Evolutionary conservation across 108 stramenopile species (phyloP), one percentile per base, ranked within the genome.

Genomic region (Schizochytrium sp.): DNA sequence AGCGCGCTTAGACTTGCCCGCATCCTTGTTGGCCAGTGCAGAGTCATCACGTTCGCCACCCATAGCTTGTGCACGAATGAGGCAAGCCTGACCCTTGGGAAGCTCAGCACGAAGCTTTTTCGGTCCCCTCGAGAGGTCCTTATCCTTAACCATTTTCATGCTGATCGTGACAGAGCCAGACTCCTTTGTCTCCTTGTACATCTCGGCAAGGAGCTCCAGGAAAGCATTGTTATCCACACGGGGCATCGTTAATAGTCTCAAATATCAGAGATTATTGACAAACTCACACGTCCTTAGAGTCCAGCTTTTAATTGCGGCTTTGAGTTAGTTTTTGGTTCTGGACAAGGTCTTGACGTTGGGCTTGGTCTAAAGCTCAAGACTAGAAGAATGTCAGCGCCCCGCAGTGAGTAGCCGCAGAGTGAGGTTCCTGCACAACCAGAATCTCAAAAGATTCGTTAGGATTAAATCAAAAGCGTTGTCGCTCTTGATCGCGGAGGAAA

Each of bases 151-250:
- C 50, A 49, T 49, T 42, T 83, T 83, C 76, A 83, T 49, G 53
- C 50, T 55, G 28, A 83, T 5, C 17, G 76, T 83, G 50, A 83
- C 76, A 28, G 76, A 83, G 28, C 76, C 76, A 28, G 50, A 55
- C 28, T 49, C 76, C 5, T 40, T 17, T 53, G 76, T 83, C 50
- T 83, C 76, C 76, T 49, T 55, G 76, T 83, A 83, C 76, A 83
- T 83, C 10, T 55, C 53, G 17, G 45, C 76, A 10, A 83, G 28
- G 15, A 49, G 76, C 76, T 8, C 10, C 2, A 83, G 76, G 76
- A 83, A 83, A 8, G 10, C 76, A 53, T 55, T 40, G 1, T 83
- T 69, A 44, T 38, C 28, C 64, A 69, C 64, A 44, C 64, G 64
- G 5, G 64, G 64, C 64, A 69, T 69, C 64, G 28, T 28, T 28